These are phyloP conservation scores for Fusarium sp. DNA, from an alignment of 2,329 filamentous ascomycete genomes.

Conservation along the genomic window DNA sequence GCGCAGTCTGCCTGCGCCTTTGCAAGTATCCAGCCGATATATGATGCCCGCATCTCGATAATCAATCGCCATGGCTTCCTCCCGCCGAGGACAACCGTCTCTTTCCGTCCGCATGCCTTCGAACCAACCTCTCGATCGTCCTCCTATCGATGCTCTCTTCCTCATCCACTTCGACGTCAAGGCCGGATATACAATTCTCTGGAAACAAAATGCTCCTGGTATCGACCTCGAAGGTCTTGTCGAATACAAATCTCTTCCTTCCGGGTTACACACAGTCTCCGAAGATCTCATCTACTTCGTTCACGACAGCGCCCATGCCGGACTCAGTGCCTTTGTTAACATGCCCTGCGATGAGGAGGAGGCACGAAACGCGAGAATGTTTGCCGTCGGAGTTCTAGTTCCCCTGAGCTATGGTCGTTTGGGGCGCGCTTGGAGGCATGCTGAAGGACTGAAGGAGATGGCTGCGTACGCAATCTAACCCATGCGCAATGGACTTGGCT, in stretches of 20 bases:
- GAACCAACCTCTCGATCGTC: slow-evolving; percentile 45
- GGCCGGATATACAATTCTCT: slow-evolving; percentile 88
- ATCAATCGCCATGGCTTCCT: slow-evolving; percentile 52
- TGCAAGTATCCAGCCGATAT: slow-evolving; percentile 6
- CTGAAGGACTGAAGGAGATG: slow-evolving; percentile 77
- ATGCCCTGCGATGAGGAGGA: slow-evolving; percentile 78
- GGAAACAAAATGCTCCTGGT: slow-evolving; percentile 78
- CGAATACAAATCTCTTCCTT: slow-evolving; percentile 96
- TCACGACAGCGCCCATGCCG: slow-evolving; percentile 80
- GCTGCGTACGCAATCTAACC: slow-evolving; percentile 65
- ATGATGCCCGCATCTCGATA: slow-evolving; percentile 44
- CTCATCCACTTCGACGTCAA: slow-evolving; percentile 93
- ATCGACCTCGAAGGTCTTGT: slow-evolving; percentile 85
- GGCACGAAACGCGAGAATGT: slow-evolving; percentile 88
- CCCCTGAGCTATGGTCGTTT: slow-evolving; percentile 85
- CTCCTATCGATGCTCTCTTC: slow-evolving; percentile 77
- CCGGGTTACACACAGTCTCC: slow-evolving; percentile 87
- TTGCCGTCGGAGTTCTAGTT: slow-evolving; percentile 89
- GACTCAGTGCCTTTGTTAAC: slow-evolving; percentile 92
- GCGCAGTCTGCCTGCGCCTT: slow-evolving; percentile 5
- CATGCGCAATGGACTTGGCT: slow-evolving; percentile 27
- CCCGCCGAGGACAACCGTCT: slow-evolving; percentile 52
- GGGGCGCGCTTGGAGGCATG: slow-evolving; percentile 90
- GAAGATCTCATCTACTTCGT: slow-evolving; percentile 96
- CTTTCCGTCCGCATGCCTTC: slow-evolving; percentile 51